A percentile compares a stretch with the other conserved stretches of the same genome.
Conservation (phyloP, 495 filamentous ascomycete species). For the Penicillium paxilli region DNA sequence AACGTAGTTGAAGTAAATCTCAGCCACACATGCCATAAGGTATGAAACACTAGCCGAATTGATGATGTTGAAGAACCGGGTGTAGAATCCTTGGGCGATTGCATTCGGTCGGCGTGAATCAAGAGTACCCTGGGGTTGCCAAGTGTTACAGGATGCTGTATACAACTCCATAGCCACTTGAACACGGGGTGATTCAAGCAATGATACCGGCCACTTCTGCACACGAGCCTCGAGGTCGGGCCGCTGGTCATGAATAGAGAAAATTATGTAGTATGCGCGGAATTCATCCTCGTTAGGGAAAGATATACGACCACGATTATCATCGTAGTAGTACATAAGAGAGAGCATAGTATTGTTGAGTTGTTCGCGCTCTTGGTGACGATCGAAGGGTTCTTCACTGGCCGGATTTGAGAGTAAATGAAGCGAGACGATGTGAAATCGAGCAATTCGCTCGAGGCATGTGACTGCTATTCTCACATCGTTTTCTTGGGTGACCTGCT, state of each 20-base stretch:
- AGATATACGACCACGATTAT: slow-evolving; percentile 53
- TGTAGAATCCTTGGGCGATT: slow-evolving; percentile 62
- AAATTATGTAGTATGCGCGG: slow-evolving; percentile 83
- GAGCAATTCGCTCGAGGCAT: slow-evolving; percentile 85
- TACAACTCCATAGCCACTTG: slow-evolving; percentile 69
- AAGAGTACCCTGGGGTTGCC: slow-evolving; percentile 63
- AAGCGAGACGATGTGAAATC: slow-evolving; percentile 86
- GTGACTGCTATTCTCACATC: slow-evolving; percentile 69
- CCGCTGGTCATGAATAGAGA: slow-evolving; percentile 70
- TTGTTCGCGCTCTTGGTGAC: slow-evolving; percentile 91
- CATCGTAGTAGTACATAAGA: slow-evolving; percentile 85
- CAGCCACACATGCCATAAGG: slow-evolving; percentile 90
- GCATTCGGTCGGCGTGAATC: slow-evolving; percentile 54
- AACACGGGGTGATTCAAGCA: slow-evolving; percentile 57
- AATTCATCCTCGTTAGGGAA: slow-evolving; percentile 86
- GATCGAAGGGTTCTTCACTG: slow-evolving; percentile 73
- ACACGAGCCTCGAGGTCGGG: slow-evolving; percentile 74
- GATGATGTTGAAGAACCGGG: slow-evolving; percentile 74
- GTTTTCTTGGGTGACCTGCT: slow-evolving; percentile 68
- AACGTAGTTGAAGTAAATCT: slow-evolving; percentile 82
- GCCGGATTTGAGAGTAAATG: slow-evolving; percentile 73
- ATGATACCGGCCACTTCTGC: slow-evolving; percentile 64
- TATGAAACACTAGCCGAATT: slow-evolving; percentile 73
- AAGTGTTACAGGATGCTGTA: slow-evolving; percentile 63
- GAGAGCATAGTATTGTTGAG: slow-evolving; percentile 85